Base-by-base conservation (phyloP, 1,284 basidiomycete species). In the Laetiporus sulphureus region DNA sequence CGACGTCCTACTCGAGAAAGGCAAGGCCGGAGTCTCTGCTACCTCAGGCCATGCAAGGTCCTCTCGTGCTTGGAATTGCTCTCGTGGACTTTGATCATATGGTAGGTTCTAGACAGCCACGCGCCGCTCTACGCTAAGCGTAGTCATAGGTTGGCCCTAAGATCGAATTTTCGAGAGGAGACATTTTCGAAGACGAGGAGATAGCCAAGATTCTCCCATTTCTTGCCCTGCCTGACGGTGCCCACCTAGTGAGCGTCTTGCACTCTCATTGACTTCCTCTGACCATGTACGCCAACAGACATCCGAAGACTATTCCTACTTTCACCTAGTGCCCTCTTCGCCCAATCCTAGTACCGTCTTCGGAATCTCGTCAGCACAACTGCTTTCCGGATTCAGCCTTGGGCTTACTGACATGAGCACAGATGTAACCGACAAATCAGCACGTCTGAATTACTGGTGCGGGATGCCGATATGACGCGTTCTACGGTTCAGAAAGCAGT, bases 401-500 rank as follows among this genome's bases (percentile, higher is more conserved):
- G n/a, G 19, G 29, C 1, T 35, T 25, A 51, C 40, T 41, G 24
- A 47, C 27, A 6, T 31, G 41, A 29, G 42, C 38, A 4, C 52
- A 91, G 88, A 53, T 96, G 95, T 65, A 98, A 99, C 56, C 90
- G 95, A 31, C 95, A 99, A 68, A 91, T 99, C 34, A 74, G 87
- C 5, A 72, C 93, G 2, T 74, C 85, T 1, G 74, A 83, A 16
- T 72, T 99, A n/a, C 68, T 92, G 4, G 80, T 84, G 41, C 88
- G 88, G 55, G 79, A 82, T 20, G 72, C 79, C 12, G 92, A 97
- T 55, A 91, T 99, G 7, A 98, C 95, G 5, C 79, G 95, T 15
- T 92, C 89, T 21, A 98, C 87, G 12, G 95, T 99, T 0, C 95
- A 99, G 63, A 99, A 99, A 61, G 95, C 96, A 0, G 89, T 99